These are phyloP conservation scores for Mortierella sp. DNA, from an alignment of 371 early-diverging fungal genomes.

Conservation along the genomic window DNA sequence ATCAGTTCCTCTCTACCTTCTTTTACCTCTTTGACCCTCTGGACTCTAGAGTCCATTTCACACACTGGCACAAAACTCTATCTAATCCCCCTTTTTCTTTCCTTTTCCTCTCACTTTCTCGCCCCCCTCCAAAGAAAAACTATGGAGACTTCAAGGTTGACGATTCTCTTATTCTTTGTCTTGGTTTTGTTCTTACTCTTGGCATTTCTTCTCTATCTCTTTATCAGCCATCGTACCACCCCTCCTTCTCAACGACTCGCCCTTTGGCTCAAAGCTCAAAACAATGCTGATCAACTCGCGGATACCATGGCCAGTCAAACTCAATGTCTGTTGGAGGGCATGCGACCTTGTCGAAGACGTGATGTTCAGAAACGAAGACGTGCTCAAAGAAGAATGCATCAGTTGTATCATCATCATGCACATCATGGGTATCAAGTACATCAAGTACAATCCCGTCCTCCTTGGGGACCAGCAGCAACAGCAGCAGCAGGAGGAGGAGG, in stretches of 20 bases:
- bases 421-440: neutral
- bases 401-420: neutral
- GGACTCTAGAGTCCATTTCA: no score
- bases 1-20: no score
- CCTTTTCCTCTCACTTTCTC: neutral
- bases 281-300: conserved; percentile 39
- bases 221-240: conserved; percentile 31
- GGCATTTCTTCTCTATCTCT: conserved; percentile 32
- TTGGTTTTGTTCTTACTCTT: conserved; percentile 30
- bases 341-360: conserved; percentile 26
- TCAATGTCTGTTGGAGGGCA: conserved; percentile 24
- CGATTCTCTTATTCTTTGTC: conserved; percentile 39
- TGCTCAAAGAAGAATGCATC: conserved; percentile 9
- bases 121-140: neutral
- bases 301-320: conserved; percentile 42
- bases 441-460: no score
- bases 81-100: neutral
- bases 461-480: no score
- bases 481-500: no score
- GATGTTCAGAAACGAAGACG: conserved; percentile 12
- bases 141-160: conserved; percentile 37
- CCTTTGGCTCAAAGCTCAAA: conserved; percentile 45
- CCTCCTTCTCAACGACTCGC: conserved; percentile 38
- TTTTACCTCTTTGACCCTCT: no score
- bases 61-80: neutral